phyloP scores from a whole-genome alignment of 805 yeast genomes.

The Nakazawaea populi region DNA sequence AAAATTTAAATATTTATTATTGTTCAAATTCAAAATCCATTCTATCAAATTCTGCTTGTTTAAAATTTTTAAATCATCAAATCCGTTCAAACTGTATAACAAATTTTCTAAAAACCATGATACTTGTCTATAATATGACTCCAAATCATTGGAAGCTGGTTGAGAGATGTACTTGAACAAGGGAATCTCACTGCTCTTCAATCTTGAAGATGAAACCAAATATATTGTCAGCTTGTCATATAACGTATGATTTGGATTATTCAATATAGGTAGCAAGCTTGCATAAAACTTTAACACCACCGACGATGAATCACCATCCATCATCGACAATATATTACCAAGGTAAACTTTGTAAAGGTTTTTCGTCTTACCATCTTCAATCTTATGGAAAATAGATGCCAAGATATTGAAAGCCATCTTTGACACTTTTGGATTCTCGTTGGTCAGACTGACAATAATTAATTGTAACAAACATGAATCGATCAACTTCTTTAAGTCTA shows the following conservation, averaged over 20 bases:
- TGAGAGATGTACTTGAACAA: constrained; percentile 33
- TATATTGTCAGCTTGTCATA: constrained; percentile 68
- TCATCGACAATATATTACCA: constrained; percentile 30
- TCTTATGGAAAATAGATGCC: constrained; percentile 34
- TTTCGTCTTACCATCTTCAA: constrained; percentile 30
- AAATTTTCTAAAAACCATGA: constrained; percentile 60
- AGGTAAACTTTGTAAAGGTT: constrained; percentile 46
- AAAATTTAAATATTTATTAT: constrained; percentile 38
- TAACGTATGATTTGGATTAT: constrained; percentile 67
- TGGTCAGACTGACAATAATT: constrained; percentile 40
- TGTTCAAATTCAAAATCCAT: constrained; percentile 51
- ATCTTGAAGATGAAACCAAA: constrained; percentile 50
- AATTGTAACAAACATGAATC: constrained; percentile 52
- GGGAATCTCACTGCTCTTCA: constrained; percentile 38
- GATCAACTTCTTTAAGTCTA: constrained; percentile 51
- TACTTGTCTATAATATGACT: constrained; percentile 49
- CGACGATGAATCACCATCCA: constrained; percentile 27
- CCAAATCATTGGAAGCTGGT: constrained; percentile 32
- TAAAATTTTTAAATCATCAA: constrained; percentile 48
- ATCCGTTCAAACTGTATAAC: constrained; percentile 37
- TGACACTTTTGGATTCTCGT: constrained; percentile 20
- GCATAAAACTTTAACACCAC: constrained; percentile 52
- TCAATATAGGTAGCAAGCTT: constrained; percentile 48
- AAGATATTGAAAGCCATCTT: constrained; percentile 39
- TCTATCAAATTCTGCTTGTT: constrained; percentile 57